Conservation (phyloP, 129 eudicot species). For the Tagetes patula region DNA sequence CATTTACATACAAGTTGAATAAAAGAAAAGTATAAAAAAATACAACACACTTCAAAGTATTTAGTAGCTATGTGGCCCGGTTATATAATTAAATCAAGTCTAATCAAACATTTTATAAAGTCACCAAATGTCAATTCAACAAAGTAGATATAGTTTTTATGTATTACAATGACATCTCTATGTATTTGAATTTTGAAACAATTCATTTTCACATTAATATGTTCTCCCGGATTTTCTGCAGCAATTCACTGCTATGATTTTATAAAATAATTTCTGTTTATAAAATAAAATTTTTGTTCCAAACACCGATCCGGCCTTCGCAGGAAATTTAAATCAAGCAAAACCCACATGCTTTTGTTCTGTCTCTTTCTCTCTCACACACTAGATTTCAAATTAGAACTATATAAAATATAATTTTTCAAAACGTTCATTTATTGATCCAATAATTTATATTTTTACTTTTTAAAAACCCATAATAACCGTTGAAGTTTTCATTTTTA, state of each 20-base stretch:
- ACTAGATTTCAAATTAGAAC: conserved; percentile 16
- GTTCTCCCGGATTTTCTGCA: conserved; percentile 44
- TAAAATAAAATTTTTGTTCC: conserved; percentile 11
- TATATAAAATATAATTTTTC: conserved; percentile 18
- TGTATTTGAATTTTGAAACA: background rate
- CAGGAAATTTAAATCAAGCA: conserved; percentile 43
- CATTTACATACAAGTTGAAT: background rate
- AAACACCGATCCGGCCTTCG: conserved; percentile 44
- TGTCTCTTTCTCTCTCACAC: conserved; percentile 32
- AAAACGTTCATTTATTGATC: conserved; percentile 47
- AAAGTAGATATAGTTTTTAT: background rate
- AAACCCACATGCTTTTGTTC: conserved; percentile 64
- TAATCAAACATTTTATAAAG: background rate
- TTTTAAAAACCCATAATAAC: conserved; percentile 28
- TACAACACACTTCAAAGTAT: background rate
- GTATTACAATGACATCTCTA: background rate
- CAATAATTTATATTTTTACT: conserved; percentile 23
- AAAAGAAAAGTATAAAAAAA: too few species aligned
- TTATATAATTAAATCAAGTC: background rate
- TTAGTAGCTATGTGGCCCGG: background rate
- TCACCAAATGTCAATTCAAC: background rate
- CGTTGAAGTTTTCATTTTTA: conserved; percentile 19
- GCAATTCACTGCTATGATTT: conserved; percentile 36
- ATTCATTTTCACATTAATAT: conserved; percentile 13
- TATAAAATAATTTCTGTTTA: conserved; percentile 16